Evolutionary conservation across 371 early-diverging fungal genomes (phyloP).

Genomic region (Saksenaea oblongispora): DNA sequence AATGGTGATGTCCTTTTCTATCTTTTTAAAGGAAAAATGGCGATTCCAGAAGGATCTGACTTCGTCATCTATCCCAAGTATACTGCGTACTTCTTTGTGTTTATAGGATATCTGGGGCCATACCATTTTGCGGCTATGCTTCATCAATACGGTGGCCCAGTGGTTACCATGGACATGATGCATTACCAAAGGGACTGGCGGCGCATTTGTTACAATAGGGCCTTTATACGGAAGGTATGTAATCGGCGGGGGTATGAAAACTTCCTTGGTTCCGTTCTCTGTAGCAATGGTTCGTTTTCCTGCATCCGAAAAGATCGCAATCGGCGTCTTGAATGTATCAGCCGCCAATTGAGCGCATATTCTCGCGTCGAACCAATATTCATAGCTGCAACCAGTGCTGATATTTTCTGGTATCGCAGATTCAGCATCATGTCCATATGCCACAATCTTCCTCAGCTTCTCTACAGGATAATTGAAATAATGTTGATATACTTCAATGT

Average conservation of each 20-base stretch:
- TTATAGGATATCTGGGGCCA: not conserved
- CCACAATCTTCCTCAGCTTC: not conserved
- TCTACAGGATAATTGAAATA: not conserved
- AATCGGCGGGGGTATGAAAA: not conserved
- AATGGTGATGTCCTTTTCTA: not conserved
- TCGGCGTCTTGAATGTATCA: not conserved
- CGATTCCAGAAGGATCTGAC: not conserved
- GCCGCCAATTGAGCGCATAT: constrained; percentile 1
- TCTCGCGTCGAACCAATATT: not conserved
- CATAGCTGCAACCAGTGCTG: not conserved
- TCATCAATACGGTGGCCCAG: not conserved
- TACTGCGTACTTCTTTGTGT: not conserved
- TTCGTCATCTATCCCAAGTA: not conserved
- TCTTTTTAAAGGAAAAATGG: not conserved
- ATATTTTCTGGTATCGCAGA: not conserved
- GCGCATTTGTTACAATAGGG: not conserved
- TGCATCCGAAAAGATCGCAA: not conserved
- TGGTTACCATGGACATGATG: not conserved
- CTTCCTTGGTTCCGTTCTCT: not conserved
- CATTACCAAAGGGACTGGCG: not conserved
- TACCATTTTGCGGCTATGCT: not conserved
- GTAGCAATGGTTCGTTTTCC: not conserved
- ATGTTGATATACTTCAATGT: not conserved
- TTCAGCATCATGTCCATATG: not conserved
- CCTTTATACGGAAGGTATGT: not conserved